Evolutionary conservation across 345 rosid species (phyloP), one percentile per base, ranked within the genome.

Genomic region (Combretum micranthum): DNA sequence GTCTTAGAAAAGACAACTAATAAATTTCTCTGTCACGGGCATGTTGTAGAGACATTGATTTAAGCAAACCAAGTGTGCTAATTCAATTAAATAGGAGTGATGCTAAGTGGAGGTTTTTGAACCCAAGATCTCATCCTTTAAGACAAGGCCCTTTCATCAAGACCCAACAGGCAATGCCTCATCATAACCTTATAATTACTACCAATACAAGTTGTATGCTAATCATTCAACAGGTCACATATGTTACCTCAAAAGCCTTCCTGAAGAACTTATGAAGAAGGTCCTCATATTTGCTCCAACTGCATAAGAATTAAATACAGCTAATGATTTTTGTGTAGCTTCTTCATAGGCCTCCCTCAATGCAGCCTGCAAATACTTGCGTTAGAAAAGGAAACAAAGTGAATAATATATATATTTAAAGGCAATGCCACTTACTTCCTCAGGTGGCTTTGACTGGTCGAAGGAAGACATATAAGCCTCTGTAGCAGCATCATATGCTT

Each of bases 321-420:
- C 87, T 62, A 85, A 42, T 20, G 99, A 77, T 53, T 70, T 90
- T 55, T 76, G 84, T 56, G 83, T 82, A 50, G 97, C 97, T 68
- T 71, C 90, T 72, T 94, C 99, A 60, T 90, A 90, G 20, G 88
- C 90, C 78, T 94, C 97, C 73, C 90, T 81, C 74, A 90, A 61
- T 37, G 77, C 82, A 68, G 53, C 88, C 99, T 94, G 61, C 44
- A 74, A 73, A 49, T 21, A 69, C 32, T 39, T 56, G 50, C 56
- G 66, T 74, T 76, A 59, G 72, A 63, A 60, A 25, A 64, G 61
- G 45, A 65, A 60, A 11, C 44, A 66, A 53, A 56, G 55, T 48
- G 59, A 23, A 57, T 47, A 22, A 5, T 13, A 44, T 39, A 13
- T 15, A 20, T 23, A 14, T 37, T 5, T 37, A 45, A 12, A 15